Evolutionary conservation across 1,284 basidiomycete species (phyloP).

Genomic region (Gymnopus androsaceus): DNA sequence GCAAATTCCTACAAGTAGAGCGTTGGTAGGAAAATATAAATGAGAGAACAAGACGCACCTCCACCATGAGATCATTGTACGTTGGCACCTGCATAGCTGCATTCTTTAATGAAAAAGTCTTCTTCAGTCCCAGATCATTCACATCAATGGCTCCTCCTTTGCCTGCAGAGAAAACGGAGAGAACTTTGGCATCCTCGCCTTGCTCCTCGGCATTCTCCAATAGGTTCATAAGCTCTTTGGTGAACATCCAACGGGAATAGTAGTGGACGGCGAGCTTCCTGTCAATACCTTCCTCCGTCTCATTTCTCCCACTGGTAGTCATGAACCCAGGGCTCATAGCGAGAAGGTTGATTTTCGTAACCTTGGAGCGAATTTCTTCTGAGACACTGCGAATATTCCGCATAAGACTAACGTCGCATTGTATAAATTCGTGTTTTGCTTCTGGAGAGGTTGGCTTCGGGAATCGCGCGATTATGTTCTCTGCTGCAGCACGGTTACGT

Average conservation of each 20-base stretch:
- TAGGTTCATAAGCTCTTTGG: conserved; percentile 36
- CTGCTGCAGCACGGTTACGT: conserved; percentile 42
- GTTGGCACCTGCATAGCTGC: conserved; percentile 37
- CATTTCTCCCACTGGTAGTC: conserved; percentile 38
- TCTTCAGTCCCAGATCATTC: conserved; percentile 47
- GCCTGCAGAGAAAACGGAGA: conserved; percentile 44
- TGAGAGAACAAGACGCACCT: conserved; percentile 32
- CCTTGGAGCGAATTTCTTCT: conserved; percentile 33
- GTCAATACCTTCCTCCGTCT: conserved; percentile 50
- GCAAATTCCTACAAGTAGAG: conserved; percentile 37
- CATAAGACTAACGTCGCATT: conserved; percentile 48
- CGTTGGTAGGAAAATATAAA: neutral
- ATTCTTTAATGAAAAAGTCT: conserved; percentile 34
- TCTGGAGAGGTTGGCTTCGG: conserved; percentile 29
- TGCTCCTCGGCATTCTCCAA: conserved; percentile 28
- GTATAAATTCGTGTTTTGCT: conserved; percentile 40
- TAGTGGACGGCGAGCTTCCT: conserved; percentile 48
- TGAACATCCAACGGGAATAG: conserved; percentile 49
- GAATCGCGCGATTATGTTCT: conserved; percentile 39
- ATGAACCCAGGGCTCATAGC: conserved; percentile 41
- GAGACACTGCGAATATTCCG: conserved; percentile 40
- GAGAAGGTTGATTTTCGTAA: conserved; percentile 42
- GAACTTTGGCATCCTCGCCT: conserved; percentile 44
- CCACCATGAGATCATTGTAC: conserved; percentile 49
- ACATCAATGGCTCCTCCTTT: conserved; percentile 37